Evolutionary conservation across 2,329 filamentous ascomycete genomes (phyloP).

Genomic region (Colletotrichum caudatum): DNA sequence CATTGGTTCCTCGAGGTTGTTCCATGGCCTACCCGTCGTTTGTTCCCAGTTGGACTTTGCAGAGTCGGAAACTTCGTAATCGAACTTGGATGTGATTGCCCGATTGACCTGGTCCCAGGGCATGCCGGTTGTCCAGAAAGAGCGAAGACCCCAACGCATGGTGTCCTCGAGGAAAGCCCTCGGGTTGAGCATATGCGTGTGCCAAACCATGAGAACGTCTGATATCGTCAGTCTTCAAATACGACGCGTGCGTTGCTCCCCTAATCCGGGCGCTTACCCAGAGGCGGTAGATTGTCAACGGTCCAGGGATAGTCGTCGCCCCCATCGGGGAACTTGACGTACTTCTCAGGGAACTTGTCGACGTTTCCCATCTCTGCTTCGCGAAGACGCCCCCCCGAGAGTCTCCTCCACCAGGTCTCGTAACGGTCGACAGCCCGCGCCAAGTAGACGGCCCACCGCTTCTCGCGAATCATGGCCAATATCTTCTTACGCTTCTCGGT

Average conservation of each 20-base stretch:
- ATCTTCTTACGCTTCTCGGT: constrained; percentile 49
- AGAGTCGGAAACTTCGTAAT: constrained; percentile 62
- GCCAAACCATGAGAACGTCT: constrained; percentile 85
- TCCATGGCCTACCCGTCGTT: constrained; percentile 67
- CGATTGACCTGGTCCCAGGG: constrained; percentile 73
- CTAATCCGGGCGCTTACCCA: constrained; percentile 60
- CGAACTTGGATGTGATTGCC: constrained; percentile 70
- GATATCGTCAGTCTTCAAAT: constrained; percentile 33
- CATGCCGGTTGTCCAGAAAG: constrained; percentile 72
- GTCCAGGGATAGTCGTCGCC: constrained; percentile 51
- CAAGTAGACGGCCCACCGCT: constrained; percentile 79
- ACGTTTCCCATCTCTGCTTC: constrained; percentile 52
- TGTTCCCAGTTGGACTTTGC: constrained; percentile 61
- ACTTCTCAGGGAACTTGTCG: constrained; percentile 42
- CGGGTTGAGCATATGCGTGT: constrained; percentile 83
- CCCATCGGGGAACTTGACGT: constrained; percentile 51
- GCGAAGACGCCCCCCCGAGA: constrained; percentile 49
- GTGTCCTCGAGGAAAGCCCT: constrained; percentile 80
- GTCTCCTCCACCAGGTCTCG: constrained; percentile 70
- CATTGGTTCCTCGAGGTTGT: constrained; percentile 65
- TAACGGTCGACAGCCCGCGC: constrained; percentile 77
- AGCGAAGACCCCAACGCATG: constrained; percentile 66
- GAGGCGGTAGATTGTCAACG: constrained; percentile 63
- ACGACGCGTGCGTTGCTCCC: neutral
- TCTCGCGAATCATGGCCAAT: constrained; percentile 72